Evolutionary conservation across 371 early-diverging fungal genomes (phyloP), one percentile per base, ranked within the genome.

Genomic region (Mucor irregularis): DNA sequence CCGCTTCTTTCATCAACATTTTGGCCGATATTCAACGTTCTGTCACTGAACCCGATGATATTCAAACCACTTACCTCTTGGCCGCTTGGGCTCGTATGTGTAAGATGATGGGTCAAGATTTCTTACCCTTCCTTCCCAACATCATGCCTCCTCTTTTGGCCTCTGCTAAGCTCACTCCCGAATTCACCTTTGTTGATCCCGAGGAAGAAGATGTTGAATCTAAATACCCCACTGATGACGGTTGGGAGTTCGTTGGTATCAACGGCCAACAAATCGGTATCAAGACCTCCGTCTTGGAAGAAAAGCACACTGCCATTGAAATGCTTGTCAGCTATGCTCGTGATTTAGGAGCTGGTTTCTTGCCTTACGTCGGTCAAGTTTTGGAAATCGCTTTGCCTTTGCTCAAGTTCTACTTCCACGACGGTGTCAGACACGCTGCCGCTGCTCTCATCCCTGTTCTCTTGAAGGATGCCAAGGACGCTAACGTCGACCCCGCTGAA

Each of bases 31-130:
- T 87, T 30, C 99, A 98, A 61, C 83, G 79, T 56, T 56, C 80
- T 19, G 87, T 87, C 37, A 85, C 86, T 11, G 97, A 97, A 43
- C 62, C 87, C 21, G 96, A 97, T 69, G 97, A 98, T 69, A 90
- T 95, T 16, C 93, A 91, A 64, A 82, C 85, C 40, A 88, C 92
- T 9, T 99, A 96, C 73, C 79, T 99, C 53, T 81, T 95, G 62
- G 87, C 92, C 45, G 90, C 93, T 28, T 99, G 99, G 99, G 96
- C 96, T 30, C 87, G 99, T 53, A 78, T 98, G 66, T 96, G 97
- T 84, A 92, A 90, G 76, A 90, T 96, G 28, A 85, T 99, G 68
- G 95, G 90, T 5, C 80, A 81, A 19, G 96, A 97, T 52, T 99
- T 99, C 82, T 85, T 89, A 31, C 98, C 97, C 21, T 93, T 92